Conservation (phyloP, 495 filamentous ascomycete species). For the Neurospora intermedia region DNA sequence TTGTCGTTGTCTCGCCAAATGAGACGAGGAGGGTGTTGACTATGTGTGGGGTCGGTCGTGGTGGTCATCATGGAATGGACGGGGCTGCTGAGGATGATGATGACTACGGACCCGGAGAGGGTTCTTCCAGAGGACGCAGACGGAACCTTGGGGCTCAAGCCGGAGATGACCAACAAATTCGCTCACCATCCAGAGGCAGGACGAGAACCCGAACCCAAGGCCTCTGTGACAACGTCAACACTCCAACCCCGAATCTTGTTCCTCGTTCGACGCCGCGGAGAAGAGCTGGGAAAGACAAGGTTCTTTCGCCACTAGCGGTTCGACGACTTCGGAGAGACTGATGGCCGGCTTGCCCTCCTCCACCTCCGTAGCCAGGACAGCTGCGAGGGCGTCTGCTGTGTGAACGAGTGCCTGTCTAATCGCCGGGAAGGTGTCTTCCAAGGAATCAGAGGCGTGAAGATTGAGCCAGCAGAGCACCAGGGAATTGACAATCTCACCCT, state of each 20-base stretch:
- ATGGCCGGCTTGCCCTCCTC: conserved; percentile 1
- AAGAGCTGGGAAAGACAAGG: conserved; percentile 32
- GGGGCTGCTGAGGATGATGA: neutral
- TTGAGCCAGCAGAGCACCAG: conserved; percentile 59
- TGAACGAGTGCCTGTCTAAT: conserved; percentile 39
- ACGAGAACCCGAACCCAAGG: neutral
- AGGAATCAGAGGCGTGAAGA: conserved; percentile 34
- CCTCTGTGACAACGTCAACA: neutral
- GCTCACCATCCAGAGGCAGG: neutral
- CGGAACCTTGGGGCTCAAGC: neutral
- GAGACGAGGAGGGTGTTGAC: neutral
- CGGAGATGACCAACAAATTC: neutral
- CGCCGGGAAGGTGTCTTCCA: conserved; percentile 9
- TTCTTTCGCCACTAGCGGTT: conserved; percentile 32
- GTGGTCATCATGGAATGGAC: neutral
- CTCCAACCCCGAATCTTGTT: neutral
- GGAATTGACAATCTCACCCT: conserved; percentile 57
- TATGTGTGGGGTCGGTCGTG: neutral
- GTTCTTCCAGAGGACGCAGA: neutral
- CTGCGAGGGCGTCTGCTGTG: conserved; percentile 19
- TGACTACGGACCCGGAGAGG: neutral
- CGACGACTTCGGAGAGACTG: conserved; percentile 19
- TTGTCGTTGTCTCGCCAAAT: neutral
- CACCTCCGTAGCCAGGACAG: conserved; percentile 18
- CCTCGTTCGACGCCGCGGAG: neutral